These are phyloP conservation scores for Coemansia sp. DNA, from an alignment of 192 early-diverging fungal species.

Conservation along the genomic window DNA sequence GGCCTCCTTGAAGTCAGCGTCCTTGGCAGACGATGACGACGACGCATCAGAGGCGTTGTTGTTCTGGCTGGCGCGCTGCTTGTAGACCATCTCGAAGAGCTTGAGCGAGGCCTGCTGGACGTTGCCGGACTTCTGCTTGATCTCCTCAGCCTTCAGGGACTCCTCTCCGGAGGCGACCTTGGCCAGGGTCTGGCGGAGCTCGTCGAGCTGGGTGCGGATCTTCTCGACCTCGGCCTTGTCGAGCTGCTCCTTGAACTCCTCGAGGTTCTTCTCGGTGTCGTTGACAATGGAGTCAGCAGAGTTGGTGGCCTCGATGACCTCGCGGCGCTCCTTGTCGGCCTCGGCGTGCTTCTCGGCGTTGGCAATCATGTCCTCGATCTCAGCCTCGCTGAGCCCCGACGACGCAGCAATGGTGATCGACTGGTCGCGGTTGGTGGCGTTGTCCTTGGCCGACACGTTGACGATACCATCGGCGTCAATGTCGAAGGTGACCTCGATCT, in stretches of 20 bases:
- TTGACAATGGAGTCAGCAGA: slow-evolving; percentile 87
- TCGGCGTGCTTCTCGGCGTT: slow-evolving; percentile 93
- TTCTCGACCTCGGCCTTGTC: slow-evolving; percentile 83
- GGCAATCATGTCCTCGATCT: slow-evolving; percentile 97
- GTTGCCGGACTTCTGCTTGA: slow-evolving; percentile 83
- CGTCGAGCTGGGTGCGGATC: slow-evolving; percentile 80
- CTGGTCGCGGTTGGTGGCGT: slow-evolving; percentile 94
- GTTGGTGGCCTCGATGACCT: slow-evolving; percentile 94
- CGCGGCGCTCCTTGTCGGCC: slow-evolving; percentile 87
- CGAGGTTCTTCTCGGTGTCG: slow-evolving; percentile 94
- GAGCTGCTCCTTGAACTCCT: slow-evolving; percentile 96
- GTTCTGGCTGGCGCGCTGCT: slow-evolving; percentile 64
- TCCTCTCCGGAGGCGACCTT: slow-evolving; percentile 69
- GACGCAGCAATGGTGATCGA: slow-evolving; percentile 95
- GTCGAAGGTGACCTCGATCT: slow-evolving; percentile 98
- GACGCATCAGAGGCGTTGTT: slow-evolving; percentile 20
- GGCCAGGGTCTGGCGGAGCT: slow-evolving; percentile 75
- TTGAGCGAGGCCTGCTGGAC: slow-evolving; percentile 90
- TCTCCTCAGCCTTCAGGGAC: slow-evolving; percentile 73
- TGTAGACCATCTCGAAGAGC: slow-evolving; percentile 98
- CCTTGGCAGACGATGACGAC: slow-evolving; percentile 51
- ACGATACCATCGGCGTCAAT: slow-evolving; percentile 99
- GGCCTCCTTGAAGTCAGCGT: slow-evolving; percentile 78
- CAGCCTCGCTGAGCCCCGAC: slow-evolving; percentile 87
- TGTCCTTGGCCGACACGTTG: slow-evolving; percentile 96